Conservation (phyloP, 306 rosid species). For the Trichosanthes truncata region DNA sequence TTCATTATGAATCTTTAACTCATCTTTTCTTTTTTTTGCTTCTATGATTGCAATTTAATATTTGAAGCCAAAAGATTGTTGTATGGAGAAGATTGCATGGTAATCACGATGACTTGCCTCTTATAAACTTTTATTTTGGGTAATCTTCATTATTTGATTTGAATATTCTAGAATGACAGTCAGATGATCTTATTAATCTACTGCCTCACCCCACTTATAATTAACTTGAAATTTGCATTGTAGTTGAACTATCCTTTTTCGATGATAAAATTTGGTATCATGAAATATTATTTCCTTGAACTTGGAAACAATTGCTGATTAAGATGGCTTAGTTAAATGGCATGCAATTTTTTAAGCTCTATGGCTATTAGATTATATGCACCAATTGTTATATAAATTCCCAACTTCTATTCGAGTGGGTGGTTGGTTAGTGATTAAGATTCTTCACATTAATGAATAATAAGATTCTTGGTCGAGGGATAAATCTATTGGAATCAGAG, state of each 20-base stretch:
- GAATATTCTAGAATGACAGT: background rate
- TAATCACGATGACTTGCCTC: background rate
- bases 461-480: background rate
- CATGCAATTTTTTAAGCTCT: background rate
- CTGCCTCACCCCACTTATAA: background rate
- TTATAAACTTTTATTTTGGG: background rate
- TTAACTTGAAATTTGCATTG: background rate
- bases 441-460: background rate
- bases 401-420: background rate
- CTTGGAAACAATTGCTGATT: background rate
- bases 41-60: background rate
- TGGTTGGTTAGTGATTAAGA: background rate
- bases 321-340: background rate
- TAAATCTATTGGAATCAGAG: background rate
- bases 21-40: background rate
- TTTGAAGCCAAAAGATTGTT: background rate
- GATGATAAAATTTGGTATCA: background rate
- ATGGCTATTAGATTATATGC: background rate
- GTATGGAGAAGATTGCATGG: background rate
- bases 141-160: background rate
- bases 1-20: background rate
- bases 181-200: background rate
- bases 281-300: background rate
- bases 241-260: background rate
- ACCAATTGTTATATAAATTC: background rate